Evolutionary conservation across 192 early-diverging fungal genomes (phyloP).

Genomic region (Coemansia sp.): DNA sequence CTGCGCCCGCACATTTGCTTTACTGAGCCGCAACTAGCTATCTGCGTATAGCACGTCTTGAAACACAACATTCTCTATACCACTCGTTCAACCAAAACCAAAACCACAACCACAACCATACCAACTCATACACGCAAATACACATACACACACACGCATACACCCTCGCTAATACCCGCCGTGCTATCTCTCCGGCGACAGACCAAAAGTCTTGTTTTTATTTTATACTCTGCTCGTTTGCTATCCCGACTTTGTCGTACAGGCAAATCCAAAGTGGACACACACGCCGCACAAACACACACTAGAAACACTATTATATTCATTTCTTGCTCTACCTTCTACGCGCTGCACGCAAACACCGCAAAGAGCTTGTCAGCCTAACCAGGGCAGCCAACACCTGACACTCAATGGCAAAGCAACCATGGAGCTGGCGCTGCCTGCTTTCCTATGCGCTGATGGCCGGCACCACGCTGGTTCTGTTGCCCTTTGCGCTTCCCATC

Average conservation of each 20-base stretch:
- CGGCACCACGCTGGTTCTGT: slow-evolving; percentile 18
- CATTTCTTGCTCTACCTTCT: too few species aligned
- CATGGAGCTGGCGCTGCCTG: slow-evolving; percentile 25
- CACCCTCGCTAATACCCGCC: not conserved
- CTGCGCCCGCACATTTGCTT: too few species aligned
- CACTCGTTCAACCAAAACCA: too few species aligned
- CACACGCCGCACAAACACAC: not conserved
- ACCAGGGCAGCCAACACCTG: not conserved
- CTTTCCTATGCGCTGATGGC: slow-evolving; percentile 17
- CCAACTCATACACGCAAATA: too few species aligned
- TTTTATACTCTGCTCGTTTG: not conserved
- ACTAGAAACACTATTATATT: not conserved
- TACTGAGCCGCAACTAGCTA: not conserved
- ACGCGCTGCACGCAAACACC: not conserved
- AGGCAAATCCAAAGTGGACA: too few species aligned
- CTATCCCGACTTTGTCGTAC: too few species aligned
- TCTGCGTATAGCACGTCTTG: too few species aligned
- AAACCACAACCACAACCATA: too few species aligned
- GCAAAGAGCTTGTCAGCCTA: not conserved
- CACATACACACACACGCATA: slow-evolving; percentile 2
- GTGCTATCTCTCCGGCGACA: not conserved
- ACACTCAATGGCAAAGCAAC: slow-evolving; percentile 14
- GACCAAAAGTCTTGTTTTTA: not conserved
- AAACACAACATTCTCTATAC: too few species aligned
- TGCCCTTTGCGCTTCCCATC: slow-evolving; percentile 44